A percentile compares a stretch with the other conserved stretches of the same genome.
These are phyloP conservation scores for Leccinum aurantiacum DNA, from an alignment of 768 basidiomycete genomes.

Conservation along the genomic window DNA sequence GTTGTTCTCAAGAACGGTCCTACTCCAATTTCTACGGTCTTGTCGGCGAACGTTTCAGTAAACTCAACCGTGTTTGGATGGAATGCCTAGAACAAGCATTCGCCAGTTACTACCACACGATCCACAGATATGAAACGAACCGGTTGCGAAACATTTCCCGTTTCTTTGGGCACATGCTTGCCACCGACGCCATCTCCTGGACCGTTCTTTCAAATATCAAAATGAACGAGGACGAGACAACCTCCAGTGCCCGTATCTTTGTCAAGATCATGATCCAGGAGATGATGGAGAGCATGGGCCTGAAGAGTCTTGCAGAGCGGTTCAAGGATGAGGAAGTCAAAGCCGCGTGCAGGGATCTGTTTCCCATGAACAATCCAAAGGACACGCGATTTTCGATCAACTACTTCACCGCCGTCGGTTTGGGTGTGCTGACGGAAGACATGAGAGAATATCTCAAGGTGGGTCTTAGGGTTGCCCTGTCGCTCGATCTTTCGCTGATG, in stretches of 20 bases:
- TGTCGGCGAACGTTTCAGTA: constrained; percentile 93
- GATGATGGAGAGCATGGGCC: constrained; percentile 91
- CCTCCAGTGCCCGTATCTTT: constrained; percentile 94
- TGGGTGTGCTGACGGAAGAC: constrained; percentile 89
- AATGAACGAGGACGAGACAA: constrained; percentile 98
- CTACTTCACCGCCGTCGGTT: constrained; percentile 93
- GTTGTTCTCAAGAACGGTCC: constrained; percentile 98
- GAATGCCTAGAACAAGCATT: constrained; percentile 88
- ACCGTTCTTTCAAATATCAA: constrained; percentile 77
- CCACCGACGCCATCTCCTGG: constrained; percentile 90
- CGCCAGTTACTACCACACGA: constrained; percentile 87
- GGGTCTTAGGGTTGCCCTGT: constrained; percentile 25
- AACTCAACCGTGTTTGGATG: constrained; percentile 93
- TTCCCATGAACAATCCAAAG: constrained; percentile 95
- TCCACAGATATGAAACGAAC: constrained; percentile 99
- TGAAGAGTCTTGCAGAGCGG: constrained; percentile 81
- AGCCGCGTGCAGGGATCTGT: constrained; percentile 75
- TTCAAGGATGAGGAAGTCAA: constrained; percentile 87
- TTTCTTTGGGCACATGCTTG: constrained; percentile 91
- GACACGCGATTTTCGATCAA: constrained; percentile 96
- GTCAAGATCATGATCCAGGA: constrained; percentile 96
- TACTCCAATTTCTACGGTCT: constrained; percentile 98
- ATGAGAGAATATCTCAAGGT: constrained; percentile 97
- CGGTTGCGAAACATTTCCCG: constrained; percentile 95
- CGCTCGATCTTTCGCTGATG: constrained; percentile 3